Base-by-base conservation (phyloP, 1,139 yeast genomes). In the Candida glucosophila region DNA sequence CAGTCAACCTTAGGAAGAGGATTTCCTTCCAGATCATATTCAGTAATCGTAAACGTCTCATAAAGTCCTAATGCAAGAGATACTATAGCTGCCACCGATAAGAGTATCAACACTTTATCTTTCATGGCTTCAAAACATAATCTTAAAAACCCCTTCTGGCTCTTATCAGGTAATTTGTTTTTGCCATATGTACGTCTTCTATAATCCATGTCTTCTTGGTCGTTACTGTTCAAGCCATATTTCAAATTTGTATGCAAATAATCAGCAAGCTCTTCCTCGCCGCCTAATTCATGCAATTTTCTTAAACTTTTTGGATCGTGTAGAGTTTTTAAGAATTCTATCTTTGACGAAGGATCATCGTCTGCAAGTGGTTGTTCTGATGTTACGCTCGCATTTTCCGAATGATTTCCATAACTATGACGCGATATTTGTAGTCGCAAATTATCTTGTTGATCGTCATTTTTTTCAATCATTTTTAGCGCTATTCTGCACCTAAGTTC, bases 31-130 rank as follows among this genome's bases (percentile, higher is more conserved):
- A 71, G 77, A 47, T 88, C 96, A 42, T 70, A 69, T 43, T 73
- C 73, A 0, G 86, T 64, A 0, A 78, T 86, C 39, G 81, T 82
- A 55, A 86, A 79, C 2, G 95, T 78, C 54, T 90, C 94, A 51
- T 92, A 92, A 12, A 90, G 59, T 1, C 98, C 99, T 29, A 92
- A 60, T 0, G 94, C 92, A 27, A 92, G 66, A 0, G 97, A 86
- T 2, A 92, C 71, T 5, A 85, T 59, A 2, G 98, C 98, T 0
- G 96, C 96, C 3, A 82, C 66, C 2, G 85, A 66, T 42, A 92
- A 66, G 38, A 92, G 59, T 31, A 90, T 78, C 54, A 92, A 67
- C 16, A 92, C 94, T 52, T 85, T 83, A 53, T 92, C 99, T 37
- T 86, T 77, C 57, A 92, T 58, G 2, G 97, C 96, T 40, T 81